Evolutionary conservation across 176 grass and related monocot species (phyloP).

Genomic region (Aegilops longissima): DNA sequence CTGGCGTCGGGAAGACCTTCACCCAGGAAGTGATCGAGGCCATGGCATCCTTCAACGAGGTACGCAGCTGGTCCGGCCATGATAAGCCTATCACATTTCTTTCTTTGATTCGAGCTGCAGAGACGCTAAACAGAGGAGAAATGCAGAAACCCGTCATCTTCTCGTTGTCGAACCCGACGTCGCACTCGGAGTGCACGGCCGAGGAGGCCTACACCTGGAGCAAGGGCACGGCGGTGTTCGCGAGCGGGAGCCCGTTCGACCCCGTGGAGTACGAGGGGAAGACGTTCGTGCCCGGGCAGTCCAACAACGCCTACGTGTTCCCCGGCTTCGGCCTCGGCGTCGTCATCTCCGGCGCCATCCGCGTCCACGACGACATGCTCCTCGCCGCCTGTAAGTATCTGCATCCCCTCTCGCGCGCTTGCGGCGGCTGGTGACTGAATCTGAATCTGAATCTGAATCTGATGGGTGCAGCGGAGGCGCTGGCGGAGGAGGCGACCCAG

Average conservation of each 20-base stretch:
- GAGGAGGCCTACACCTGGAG: constrained; percentile 83
- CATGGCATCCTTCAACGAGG: constrained; percentile 85
- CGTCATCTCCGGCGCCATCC: constrained; percentile 88
- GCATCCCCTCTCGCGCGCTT: background rate
- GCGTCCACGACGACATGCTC: constrained; percentile 91
- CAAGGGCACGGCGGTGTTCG: constrained; percentile 87
- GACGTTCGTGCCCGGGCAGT: constrained; percentile 64
- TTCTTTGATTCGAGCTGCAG: background rate
- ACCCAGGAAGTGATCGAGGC: constrained; percentile 81
- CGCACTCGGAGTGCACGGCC: constrained; percentile 95
- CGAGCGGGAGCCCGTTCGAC: constrained; percentile 90
- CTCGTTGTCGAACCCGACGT: constrained; percentile 94
- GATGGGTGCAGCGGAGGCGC: constrained; percentile 54
- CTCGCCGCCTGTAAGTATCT: constrained; percentile 70
- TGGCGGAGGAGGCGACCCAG: constrained; percentile 69
- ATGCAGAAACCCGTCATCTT: constrained; percentile 76
- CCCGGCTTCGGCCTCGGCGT: constrained; percentile 88
- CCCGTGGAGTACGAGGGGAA: constrained; percentile 73
- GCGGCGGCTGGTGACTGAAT: background rate
- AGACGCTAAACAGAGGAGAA: background rate
- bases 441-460: background rate
- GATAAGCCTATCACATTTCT: background rate
- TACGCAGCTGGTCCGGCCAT: background rate
- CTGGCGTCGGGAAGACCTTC: constrained; percentile 84
- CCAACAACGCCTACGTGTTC: constrained; percentile 96